phyloP scores from a whole-genome alignment of 2,329 filamentous ascomycete species.

The Fusarium sulawesiense region DNA sequence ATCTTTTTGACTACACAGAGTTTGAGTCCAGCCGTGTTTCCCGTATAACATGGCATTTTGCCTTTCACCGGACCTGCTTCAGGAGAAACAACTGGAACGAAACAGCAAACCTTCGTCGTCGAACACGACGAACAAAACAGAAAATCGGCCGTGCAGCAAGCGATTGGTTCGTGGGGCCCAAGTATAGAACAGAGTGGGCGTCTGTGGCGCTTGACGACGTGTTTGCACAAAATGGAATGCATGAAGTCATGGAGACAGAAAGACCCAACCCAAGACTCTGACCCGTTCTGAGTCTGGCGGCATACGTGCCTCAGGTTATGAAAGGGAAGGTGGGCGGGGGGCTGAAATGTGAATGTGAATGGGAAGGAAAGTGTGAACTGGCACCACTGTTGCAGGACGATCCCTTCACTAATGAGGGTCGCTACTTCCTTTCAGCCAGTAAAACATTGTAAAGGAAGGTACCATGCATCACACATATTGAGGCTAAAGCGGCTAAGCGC shows the following conservation, averaged over 20 bases:
- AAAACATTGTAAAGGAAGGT: too few species aligned
- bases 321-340: constrained; percentile 34
- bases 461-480: constrained; percentile 29
- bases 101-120: constrained; percentile 44
- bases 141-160: constrained; percentile 22
- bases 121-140: constrained; percentile 29
- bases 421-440: not conserved
- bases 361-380: constrained; percentile 38
- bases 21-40: constrained; percentile 35
- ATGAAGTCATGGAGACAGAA: constrained; percentile 51
- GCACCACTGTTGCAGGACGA: constrained; percentile 48
- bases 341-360: constrained; percentile 29
- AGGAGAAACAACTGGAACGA: constrained; percentile 42
- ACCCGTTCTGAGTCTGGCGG: constrained; percentile 23
- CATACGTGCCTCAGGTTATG: constrained; percentile 26
- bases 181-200: constrained; percentile 7
- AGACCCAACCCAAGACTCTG: constrained; percentile 5
- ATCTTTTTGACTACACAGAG: constrained; percentile 19
- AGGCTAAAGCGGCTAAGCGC: constrained; percentile 37
- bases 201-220: constrained; percentile 45
- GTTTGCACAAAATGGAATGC: constrained; percentile 50
- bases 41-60: constrained; percentile 16
- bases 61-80: constrained; percentile 32
- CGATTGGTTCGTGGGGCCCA: constrained; percentile 36
- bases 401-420: constrained; percentile 39